phyloP scores from a whole-genome alignment of 495 filamentous ascomycete species.

The Penicillium paradoxum region DNA sequence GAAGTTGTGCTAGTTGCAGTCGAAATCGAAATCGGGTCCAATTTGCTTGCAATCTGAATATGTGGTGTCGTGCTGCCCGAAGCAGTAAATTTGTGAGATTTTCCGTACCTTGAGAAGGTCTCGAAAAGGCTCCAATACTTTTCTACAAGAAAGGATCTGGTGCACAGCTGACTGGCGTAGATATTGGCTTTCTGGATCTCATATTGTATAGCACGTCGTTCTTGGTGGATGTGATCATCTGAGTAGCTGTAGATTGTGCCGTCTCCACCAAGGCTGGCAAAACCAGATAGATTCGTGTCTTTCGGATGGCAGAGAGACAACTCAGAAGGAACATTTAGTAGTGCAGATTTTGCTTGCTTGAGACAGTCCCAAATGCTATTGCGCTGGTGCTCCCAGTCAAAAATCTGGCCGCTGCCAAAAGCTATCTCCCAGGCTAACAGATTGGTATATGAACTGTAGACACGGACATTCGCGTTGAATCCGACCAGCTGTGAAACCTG shows the following conservation, averaged over 20 bases:
- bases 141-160: slow-evolving; percentile 75
- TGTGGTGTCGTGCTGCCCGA: slow-evolving; percentile 10
- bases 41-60: slow-evolving; percentile 16
- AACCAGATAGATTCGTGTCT: background rate
- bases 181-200: slow-evolving; percentile 86
- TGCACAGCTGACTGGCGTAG: slow-evolving; percentile 67
- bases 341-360: slow-evolving; percentile 52
- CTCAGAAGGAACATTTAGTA: slow-evolving; percentile 56
- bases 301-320: slow-evolving; percentile 46
- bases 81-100: slow-evolving; percentile 19
- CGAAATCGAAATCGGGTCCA: background rate
- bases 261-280: slow-evolving; percentile 15
- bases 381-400: slow-evolving; percentile 70
- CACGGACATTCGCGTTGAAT: slow-evolving; percentile 70
- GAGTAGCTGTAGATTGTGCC: slow-evolving; percentile 21
- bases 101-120: slow-evolving; percentile 37
- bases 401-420: slow-evolving; percentile 63
- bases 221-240: slow-evolving; percentile 25
- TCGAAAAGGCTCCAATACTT: slow-evolving; percentile 68
- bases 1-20: background rate
- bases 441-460: slow-evolving; percentile 66
- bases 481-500: slow-evolving; percentile 61
- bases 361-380: slow-evolving; percentile 57
- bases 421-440: slow-evolving; percentile 66
- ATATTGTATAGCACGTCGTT: slow-evolving; percentile 55